phyloP scores from a whole-genome alignment of 2,329 filamentous ascomycete genomes.

The Thielaviopsis ethacetica region DNA sequence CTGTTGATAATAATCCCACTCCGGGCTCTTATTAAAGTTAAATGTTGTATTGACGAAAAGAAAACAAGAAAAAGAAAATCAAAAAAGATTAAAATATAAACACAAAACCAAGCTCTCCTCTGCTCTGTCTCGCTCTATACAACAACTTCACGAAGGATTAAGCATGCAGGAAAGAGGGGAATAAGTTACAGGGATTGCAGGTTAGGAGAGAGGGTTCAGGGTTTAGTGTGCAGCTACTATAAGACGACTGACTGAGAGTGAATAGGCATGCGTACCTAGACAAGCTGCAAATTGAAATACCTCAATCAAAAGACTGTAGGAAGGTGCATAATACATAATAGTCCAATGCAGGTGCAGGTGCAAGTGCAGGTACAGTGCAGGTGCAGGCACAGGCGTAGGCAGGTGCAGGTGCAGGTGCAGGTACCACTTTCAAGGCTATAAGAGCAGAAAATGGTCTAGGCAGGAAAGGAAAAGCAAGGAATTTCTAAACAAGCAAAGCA shows the following conservation, averaged over 20 bases:
- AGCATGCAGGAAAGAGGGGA: constrained; percentile 10
- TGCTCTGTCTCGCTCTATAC: not conserved
- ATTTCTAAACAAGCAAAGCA: not conserved
- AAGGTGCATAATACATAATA: no score
- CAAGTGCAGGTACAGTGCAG: no score
- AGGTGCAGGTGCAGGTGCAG: no score
- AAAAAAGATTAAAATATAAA: not conserved
- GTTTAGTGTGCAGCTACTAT: not conserved
- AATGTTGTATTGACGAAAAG: not conserved
- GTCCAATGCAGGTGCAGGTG: no score
- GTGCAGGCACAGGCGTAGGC: no score
- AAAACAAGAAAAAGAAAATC: not conserved
- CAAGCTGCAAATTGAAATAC: no score
- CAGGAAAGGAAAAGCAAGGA: not conserved
- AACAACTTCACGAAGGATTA: constrained; percentile 4
- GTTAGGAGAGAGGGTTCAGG: not conserved
- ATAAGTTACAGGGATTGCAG: constrained; percentile 5
- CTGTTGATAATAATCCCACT: not conserved
- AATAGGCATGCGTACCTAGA: no score
- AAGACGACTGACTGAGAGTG: no score
- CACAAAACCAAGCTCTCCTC: not conserved
- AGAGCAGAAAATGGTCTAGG: no score
- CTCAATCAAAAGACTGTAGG: no score
- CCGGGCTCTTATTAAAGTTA: not conserved
- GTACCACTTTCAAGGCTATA: no score